These are phyloP conservation scores for Penicillium polonicum DNA, from an alignment of 2,329 filamentous ascomycete species.

Conservation along the genomic window DNA sequence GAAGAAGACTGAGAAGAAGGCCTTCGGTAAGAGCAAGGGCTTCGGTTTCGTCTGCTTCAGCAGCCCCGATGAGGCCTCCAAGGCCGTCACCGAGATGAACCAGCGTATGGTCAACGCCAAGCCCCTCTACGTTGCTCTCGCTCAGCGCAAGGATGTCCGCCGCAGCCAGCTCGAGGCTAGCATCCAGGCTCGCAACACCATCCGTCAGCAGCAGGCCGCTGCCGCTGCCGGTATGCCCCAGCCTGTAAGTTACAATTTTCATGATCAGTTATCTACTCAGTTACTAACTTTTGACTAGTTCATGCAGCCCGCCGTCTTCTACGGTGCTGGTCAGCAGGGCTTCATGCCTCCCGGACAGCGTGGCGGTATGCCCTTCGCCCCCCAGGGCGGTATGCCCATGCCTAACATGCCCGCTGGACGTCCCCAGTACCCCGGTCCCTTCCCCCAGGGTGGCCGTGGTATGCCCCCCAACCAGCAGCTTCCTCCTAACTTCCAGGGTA, in stretches of 20 bases:
- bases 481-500: constrained; percentile 78
- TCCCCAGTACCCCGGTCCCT: constrained; percentile 79
- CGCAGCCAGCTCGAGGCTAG: constrained; percentile 99
- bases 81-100: constrained; percentile 99
- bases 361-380: constrained; percentile 62
- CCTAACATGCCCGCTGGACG: constrained; percentile 76
- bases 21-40: constrained; percentile 96
- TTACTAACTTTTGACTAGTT: constrained; percentile 40
- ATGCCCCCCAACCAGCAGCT: constrained; percentile 80
- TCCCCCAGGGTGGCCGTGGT: constrained; percentile 83
- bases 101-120: constrained; percentile 98
- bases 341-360: constrained; percentile 58
- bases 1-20: constrained; percentile 61
- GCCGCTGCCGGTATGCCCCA: constrained; percentile 84
- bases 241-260: constrained; percentile 30
- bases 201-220: constrained; percentile 96
- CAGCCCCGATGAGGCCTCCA: constrained; percentile 98
- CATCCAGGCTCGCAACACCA: constrained; percentile 98
- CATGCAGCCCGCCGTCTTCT: constrained; percentile 91
- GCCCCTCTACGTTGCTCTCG: constrained; percentile 95
- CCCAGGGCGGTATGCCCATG: constrained; percentile 54
- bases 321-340: constrained; percentile 67
- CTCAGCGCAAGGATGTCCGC: constrained; percentile 98
- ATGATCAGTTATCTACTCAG: neutral
- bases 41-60: constrained; percentile 99